Conservation (phyloP, 208 protist genomes). For the Acanthamoeba triangularis region DNA sequence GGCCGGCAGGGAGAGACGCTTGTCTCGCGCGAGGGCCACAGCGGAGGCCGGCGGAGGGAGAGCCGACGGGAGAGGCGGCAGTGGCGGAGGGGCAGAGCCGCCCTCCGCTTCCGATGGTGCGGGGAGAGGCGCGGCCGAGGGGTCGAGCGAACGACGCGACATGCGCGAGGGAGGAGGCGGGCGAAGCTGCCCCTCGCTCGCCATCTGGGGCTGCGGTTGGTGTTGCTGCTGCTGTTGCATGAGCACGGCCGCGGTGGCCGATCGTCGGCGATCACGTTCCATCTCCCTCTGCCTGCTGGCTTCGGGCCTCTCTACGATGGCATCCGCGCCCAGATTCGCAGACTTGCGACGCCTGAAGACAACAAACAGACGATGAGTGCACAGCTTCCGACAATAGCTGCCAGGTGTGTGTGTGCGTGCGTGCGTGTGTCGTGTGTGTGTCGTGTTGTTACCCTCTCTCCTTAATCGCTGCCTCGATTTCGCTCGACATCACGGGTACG, state of each 20-base stretch:
- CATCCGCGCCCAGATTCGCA: neutral
- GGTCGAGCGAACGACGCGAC: conserved; percentile 9
- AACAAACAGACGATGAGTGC: neutral
- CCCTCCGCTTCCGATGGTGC: neutral
- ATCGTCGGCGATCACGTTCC: neutral
- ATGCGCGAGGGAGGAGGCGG: neutral
- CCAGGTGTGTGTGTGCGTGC: too few species aligned
- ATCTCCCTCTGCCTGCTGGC: neutral
- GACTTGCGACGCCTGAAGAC: conserved; percentile 22
- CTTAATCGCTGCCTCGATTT: conserved; percentile 12
- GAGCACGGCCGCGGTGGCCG: neutral
- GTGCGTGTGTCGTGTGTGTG: neutral
- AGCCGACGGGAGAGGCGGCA: neutral
- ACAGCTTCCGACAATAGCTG: too few species aligned
- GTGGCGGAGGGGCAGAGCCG: neutral
- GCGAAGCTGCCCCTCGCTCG: neutral
- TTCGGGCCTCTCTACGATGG: neutral
- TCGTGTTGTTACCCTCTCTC: neutral
- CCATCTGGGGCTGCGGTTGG: neutral
- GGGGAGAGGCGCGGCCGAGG: neutral
- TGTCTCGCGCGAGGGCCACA: neutral
- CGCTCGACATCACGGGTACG: conserved; percentile 1
- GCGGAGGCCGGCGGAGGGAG: neutral
- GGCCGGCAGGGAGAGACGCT: neutral
- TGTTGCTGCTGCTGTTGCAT: neutral